Conservation (phyloP, 1,139 yeast genomes). For the Yarrowia galli region DNA sequence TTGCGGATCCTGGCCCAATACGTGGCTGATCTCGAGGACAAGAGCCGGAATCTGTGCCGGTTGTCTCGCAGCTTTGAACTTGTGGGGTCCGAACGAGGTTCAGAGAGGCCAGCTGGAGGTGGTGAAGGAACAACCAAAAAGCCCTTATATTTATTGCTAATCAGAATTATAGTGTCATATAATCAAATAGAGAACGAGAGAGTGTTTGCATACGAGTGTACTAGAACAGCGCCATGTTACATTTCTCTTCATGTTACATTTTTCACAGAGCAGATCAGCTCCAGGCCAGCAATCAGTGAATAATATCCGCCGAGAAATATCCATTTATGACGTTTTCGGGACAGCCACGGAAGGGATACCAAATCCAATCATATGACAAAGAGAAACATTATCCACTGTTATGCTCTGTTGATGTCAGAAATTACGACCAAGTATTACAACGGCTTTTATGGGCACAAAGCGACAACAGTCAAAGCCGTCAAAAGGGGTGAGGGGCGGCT, state of each 20-base stretch:
- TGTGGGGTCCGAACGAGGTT: too few relatives aligned
- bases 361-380: background rate
- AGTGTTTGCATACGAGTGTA: background rate
- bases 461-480: background rate
- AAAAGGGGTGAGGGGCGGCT: too few relatives aligned
- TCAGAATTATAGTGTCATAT: slow-evolving; percentile 10
- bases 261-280: too few relatives aligned
- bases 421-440: slow-evolving; percentile 3
- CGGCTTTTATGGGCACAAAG: background rate
- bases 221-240: too few relatives aligned
- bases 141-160: slow-evolving; percentile 18
- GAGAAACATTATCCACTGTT: background rate
- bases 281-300: too few relatives aligned
- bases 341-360: background rate
- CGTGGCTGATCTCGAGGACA: slow-evolving; percentile 21
- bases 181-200: slow-evolving; percentile 1
- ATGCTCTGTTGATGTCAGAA: background rate
- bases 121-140: too few relatives aligned
- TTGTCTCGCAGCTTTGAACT: slow-evolving; percentile 16
- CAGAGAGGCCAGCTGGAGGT: background rate
- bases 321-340: background rate
- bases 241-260: too few relatives aligned
- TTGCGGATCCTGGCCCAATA: slow-evolving; percentile 29
- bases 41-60: slow-evolving; percentile 4
- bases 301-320: background rate